Evolutionary conservation across 345 rosid species (phyloP), one percentile per base, ranked within the genome.

Genomic region (Cardamine occulta): DNA sequence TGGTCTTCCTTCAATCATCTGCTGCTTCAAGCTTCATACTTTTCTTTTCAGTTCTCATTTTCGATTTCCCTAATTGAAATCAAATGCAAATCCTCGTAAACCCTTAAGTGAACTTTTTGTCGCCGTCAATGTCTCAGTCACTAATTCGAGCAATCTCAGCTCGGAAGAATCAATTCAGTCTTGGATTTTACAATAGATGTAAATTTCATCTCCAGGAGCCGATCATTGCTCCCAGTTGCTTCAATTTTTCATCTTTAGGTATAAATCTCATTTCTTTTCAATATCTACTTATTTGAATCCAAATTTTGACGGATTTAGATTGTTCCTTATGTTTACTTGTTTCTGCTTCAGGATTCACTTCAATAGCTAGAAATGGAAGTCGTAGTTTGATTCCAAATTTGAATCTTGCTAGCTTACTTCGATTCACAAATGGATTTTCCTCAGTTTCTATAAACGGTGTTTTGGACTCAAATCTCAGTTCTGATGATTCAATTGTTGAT

Each of bases 401-500:
- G 59, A 63, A 70, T 54, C 44, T 11, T 34, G 8, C 57, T 11
- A 66, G 40, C 35, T 57, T 62, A 63, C 5, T 44, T 63, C 63
- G 26, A 57, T 35, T 72, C 56, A 17, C 61, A 13, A 66, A 75
- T 45, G 73, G 85, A 40, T 87, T 86, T 70, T 81, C 89, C 65
- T 72, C 85, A 0, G 54, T 78, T 11, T 37, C 39, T 35, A 8
- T 35, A 35, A 35, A 35, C 11, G 11, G 39, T 35, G 10, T 35
- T 2, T 35, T 35, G 39, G 39, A 35, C 11, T 51, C 80, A 19
- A 76, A 73, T 65, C 61, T n/a, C 12, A 54, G 58, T 37, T 74
- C 65, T 0, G 62, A 51, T 17, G 62, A 80, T 63, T 67, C 58
- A 44, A 58, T 8, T 21, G 57, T 47, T 13, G 54, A 53, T 35